Percentiles rank a stretch among this genome's conserved stretches.
Conservation (phyloP, 306 rosid genomes). For the Begonia fuchsioides region DNA sequence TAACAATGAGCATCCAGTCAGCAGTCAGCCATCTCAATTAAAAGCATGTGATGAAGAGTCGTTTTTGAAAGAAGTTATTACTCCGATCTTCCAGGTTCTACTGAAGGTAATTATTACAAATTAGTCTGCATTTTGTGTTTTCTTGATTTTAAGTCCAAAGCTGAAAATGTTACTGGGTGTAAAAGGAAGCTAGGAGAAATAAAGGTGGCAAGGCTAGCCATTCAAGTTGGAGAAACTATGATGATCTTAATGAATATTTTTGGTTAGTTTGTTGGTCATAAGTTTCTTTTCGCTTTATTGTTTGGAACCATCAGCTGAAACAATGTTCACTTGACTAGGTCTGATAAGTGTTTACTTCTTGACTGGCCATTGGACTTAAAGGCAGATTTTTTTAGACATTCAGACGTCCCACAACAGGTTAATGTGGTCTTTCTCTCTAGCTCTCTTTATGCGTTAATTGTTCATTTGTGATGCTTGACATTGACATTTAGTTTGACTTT, state of each 20-base stretch:
- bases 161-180: conserved; percentile 27
- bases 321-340: conserved; percentile 33
- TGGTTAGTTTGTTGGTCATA: conserved; percentile 36
- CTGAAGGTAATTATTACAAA: conserved; percentile 32
- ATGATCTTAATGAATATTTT: conserved; percentile 92
- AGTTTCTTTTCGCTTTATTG: conserved; percentile 1
- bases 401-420: conserved; percentile 29
- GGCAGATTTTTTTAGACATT: conserved; percentile 70
- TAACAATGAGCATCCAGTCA: conserved; percentile 33
- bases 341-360: conserved; percentile 56
- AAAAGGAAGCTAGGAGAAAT: conserved; percentile 86
- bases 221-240: conserved; percentile 95
- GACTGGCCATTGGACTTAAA: conserved; percentile 67
- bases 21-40: conserved; percentile 31
- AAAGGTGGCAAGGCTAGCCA: conserved; percentile 85
- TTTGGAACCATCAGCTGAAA: background rate
- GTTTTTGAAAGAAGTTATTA: conserved; percentile 50
- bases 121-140: conserved; percentile 12
- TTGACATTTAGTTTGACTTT: too few species aligned
- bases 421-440: conserved; percentile 30
- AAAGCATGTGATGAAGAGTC: conserved; percentile 46
- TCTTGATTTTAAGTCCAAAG: conserved; percentile 9
- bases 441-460: conserved; percentile 1
- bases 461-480: background rate
- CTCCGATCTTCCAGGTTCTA: conserved; percentile 62